Evolutionary conservation across 306 rosid species (phyloP), one percentile per base, ranked within the genome.

Genomic region (Bauhinia variegata): DNA sequence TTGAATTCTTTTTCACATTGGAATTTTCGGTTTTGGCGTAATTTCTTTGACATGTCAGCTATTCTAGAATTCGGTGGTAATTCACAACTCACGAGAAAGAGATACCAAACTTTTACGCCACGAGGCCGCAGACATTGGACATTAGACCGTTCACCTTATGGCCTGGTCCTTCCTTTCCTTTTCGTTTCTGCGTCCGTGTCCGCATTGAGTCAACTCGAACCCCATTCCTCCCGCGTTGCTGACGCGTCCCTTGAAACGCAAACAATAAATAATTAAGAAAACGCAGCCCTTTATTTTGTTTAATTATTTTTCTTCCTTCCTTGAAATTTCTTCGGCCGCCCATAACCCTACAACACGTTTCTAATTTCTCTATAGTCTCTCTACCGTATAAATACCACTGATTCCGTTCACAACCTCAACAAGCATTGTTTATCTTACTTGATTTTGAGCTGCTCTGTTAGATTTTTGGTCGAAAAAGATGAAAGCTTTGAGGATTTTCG

Each of bases 301-400:
- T n/a, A n/a, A n/a, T n/a, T n/a, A n/a, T n/a, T n/a, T n/a, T n/a
- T n/a, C n/a, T 19, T 14, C 63, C 23, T 77, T 79, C 81, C 32
- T 41, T 50, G 88, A 86, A 79, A 36, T 63, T 76, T 56, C 81
- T n/a, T 11, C 12, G 51, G 68, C 57, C 55, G 68, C 50, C 54
- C 1, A 23, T 43, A 9, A 34, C 11, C 50, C 54, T 2, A 23
- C 51, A 9, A 34, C 11, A 41, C 71, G 7, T 11, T 7, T 43
- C 37, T 64, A 5, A 7, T 36, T 38, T 11, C 8, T 38, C 5
- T 14, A 3, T 11, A 15, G 28, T 23, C 43, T 38, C 5, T 42
- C 38, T 14, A 8, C 23, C 52, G n/a, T 73, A 79, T 82, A 85
- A 79, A 74, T 54, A n/a, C 44, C 36, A 28, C 14, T 11, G 17